Percentiles rank a stretch among this genome's conserved stretches.
phyloP scores from a whole-genome alignment of 2,329 filamentous ascomycete species.

The Cladosporium sp. region DNA sequence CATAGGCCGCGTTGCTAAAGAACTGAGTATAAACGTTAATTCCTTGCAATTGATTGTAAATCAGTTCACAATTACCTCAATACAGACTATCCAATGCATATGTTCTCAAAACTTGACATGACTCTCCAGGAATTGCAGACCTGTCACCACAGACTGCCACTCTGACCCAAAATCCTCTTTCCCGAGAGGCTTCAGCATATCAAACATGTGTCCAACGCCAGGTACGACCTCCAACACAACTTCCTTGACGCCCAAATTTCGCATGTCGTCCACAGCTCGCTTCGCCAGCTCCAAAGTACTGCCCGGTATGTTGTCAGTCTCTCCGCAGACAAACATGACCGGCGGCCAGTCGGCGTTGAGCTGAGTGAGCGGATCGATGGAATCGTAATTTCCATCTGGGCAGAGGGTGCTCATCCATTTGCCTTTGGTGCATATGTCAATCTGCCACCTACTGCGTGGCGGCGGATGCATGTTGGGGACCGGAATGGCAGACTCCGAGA shows the following conservation, averaged over 20 bases:
- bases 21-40: not conserved
- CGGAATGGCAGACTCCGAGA: slow-evolving; percentile 21
- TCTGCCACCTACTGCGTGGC: slow-evolving; percentile 24
- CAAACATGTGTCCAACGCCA: slow-evolving; percentile 26
- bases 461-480: slow-evolving; percentile 21
- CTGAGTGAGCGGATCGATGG: slow-evolving; percentile 26
- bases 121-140: slow-evolving; percentile 22
- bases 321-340: slow-evolving; percentile 25
- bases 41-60: not conserved
- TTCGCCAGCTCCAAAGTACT: slow-evolving; percentile 21
- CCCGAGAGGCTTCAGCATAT: slow-evolving; percentile 23
- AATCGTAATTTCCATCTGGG: slow-evolving; percentile 22
- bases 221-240: slow-evolving; percentile 21
- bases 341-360: slow-evolving; percentile 23
- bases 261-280: slow-evolving; percentile 23
- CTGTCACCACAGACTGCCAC: slow-evolving; percentile 23
- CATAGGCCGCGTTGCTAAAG: not conserved
- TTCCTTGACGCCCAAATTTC: slow-evolving; percentile 21
- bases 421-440: slow-evolving; percentile 24
- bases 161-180: slow-evolving; percentile 20
- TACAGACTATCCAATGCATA: not conserved
- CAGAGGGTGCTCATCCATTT: slow-evolving; percentile 23
- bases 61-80: not conserved
- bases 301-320: slow-evolving; percentile 23
- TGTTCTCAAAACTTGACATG: slow-evolving; percentile 11